These are phyloP conservation scores for Rachicladosporium sp. DNA, from an alignment of 2,329 filamentous ascomycete species.

Conservation along the genomic window DNA sequence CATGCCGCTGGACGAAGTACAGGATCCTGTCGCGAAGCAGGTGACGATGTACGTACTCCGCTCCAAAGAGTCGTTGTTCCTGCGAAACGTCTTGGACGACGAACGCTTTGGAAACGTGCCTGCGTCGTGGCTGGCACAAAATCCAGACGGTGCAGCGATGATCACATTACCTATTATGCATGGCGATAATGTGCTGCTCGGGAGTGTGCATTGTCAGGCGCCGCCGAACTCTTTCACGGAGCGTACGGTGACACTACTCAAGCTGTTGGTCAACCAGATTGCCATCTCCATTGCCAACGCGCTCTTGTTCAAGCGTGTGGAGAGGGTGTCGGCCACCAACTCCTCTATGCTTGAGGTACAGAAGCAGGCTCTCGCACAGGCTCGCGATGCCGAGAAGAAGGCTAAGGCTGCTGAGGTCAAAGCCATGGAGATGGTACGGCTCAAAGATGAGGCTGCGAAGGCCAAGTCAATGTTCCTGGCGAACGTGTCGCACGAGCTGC, in stretches of 20 bases:
- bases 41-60: slow-evolving; percentile 66
- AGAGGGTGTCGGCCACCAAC: slow-evolving; percentile 68
- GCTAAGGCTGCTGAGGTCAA: slow-evolving; percentile 65
- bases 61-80: slow-evolving; percentile 63
- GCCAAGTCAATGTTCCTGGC: slow-evolving; percentile 66
- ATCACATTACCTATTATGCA: slow-evolving; percentile 72
- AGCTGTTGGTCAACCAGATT: slow-evolving; percentile 66
- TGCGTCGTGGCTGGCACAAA: slow-evolving; percentile 53
- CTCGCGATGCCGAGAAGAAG: slow-evolving; percentile 60
- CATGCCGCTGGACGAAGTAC: slow-evolving; percentile 49
- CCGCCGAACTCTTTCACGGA: slow-evolving; percentile 66
- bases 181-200: slow-evolving; percentile 56
- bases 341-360: slow-evolving; percentile 67
- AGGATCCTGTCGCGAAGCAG: slow-evolving; percentile 60
- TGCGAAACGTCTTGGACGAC: slow-evolving; percentile 60
- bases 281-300: slow-evolving; percentile 53
- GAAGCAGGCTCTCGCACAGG: slow-evolving; percentile 59
- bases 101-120: slow-evolving; percentile 68
- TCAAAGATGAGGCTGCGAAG: slow-evolving; percentile 72
- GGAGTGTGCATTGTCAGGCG: slow-evolving; percentile 64
- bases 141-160: slow-evolving; percentile 59
- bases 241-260: slow-evolving; percentile 42
- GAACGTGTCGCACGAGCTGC: slow-evolving; percentile 47
- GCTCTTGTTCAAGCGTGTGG: slow-evolving; percentile 53
- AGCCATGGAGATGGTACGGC: slow-evolving; percentile 64